Percentiles rank a stretch among this genome's conserved stretches.
phyloP scores from a whole-genome alignment of 495 filamentous ascomycete genomes.

The Cladorrhinum samala region DNA sequence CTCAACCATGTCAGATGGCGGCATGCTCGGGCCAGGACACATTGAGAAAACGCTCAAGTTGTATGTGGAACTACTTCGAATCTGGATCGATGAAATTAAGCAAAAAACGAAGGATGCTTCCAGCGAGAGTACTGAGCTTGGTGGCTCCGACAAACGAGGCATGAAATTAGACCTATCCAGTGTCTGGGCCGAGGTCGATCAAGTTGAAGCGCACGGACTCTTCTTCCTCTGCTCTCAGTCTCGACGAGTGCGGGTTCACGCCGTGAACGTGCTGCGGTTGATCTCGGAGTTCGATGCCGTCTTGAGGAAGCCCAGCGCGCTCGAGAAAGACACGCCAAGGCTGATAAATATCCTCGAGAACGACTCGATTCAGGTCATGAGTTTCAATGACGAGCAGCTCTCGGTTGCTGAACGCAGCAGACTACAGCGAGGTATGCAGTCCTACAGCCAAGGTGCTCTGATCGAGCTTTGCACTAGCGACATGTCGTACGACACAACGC shows the following conservation, averaged over 20 bases:
- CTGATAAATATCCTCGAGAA: constrained; percentile 90
- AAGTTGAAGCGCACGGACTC: constrained; percentile 94
- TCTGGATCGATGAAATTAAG: constrained; percentile 96
- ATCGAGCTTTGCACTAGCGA: constrained; percentile 95
- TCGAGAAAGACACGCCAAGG: constrained; percentile 55
- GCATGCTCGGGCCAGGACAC: constrained; percentile 90
- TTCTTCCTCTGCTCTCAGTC: constrained; percentile 98
- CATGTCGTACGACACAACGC: constrained; percentile 83
- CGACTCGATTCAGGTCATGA: constrained; percentile 80
- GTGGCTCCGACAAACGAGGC: constrained; percentile 49
- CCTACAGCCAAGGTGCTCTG: constrained; percentile 74
- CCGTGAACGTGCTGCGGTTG: constrained; percentile 83
- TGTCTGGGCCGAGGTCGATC: constrained; percentile 87
- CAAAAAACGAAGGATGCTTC: constrained; percentile 72
- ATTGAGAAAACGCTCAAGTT: constrained; percentile 90
- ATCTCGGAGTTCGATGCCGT: constrained; percentile 93
- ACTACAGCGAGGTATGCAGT: constrained; percentile 83
- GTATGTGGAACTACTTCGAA: constrained; percentile 87
- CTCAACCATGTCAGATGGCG: constrained; percentile 95
- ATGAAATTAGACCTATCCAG: constrained; percentile 81
- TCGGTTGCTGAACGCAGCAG: constrained; percentile 89
- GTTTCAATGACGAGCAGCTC: constrained; percentile 86
- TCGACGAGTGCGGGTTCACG: constrained; percentile 76
- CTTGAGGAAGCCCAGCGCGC: constrained; percentile 55
- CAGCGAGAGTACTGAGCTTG: constrained; percentile 54